Evolutionary conservation across 495 filamentous ascomycete species (phyloP).

Genomic region (Penicillium lividum): DNA sequence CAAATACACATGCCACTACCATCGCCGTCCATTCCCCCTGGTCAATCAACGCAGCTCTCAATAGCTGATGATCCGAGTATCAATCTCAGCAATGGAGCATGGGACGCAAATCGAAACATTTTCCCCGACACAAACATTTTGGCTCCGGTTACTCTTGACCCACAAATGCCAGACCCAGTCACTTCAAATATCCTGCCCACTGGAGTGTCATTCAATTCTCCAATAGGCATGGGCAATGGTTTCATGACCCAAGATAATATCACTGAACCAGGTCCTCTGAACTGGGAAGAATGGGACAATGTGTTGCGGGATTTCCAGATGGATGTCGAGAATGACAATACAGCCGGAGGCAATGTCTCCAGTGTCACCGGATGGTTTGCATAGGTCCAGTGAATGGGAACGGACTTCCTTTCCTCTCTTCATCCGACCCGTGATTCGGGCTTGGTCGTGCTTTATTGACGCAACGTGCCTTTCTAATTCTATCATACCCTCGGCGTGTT

Average conservation of each 20-base stretch:
- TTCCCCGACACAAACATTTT: constrained; percentile 37
- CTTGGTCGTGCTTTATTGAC: background rate
- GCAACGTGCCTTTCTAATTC: background rate
- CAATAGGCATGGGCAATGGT: constrained; percentile 4
- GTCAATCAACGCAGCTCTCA: background rate
- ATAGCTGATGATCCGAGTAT: constrained; percentile 20
- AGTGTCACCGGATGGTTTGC: constrained; percentile 40
- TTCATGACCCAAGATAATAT: constrained; percentile 17
- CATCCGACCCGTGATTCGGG: background rate
- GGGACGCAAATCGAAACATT: constrained; percentile 29
- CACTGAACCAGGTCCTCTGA: constrained; percentile 18
- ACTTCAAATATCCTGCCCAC: constrained; percentile 10
- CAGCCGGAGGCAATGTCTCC: constrained; percentile 20
- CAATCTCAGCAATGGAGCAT: constrained; percentile 33
- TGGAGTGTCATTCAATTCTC: constrained; percentile 12
- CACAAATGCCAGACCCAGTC: constrained; percentile 12
- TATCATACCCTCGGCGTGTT: background rate
- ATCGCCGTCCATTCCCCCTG: constrained; percentile 5
- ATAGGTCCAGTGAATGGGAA: constrained; percentile 10
- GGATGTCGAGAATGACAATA: constrained; percentile 37
- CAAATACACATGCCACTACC: constrained; percentile 20
- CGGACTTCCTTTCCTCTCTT: background rate
- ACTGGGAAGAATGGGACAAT: constrained; percentile 51
- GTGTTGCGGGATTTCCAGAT: constrained; percentile 54
- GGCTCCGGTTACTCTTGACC: constrained; percentile 15